These are phyloP conservation scores for Chamaecyparis obtusa DNA, from an alignment of 75 land plant genomes.

Conservation along the genomic window DNA sequence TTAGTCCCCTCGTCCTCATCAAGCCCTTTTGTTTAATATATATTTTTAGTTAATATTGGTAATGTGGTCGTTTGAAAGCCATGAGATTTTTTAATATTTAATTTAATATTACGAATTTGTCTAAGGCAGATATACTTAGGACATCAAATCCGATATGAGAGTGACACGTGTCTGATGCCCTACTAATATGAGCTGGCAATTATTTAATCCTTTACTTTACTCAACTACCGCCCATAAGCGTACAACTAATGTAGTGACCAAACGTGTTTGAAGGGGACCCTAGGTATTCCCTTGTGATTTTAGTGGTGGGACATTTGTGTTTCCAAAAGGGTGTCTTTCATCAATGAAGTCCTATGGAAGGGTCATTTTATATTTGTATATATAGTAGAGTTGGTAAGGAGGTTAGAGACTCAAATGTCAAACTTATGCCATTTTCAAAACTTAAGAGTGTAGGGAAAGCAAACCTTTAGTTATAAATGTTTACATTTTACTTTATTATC, in stretches of 20 bases:
- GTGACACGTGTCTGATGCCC: not conserved
- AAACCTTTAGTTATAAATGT: too few species aligned
- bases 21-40: not conserved
- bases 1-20: not conserved
- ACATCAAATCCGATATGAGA: not conserved
- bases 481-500: too few species aligned
- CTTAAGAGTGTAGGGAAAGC: too few species aligned
- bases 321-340: not conserved
- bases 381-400: not conserved
- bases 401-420: not conserved
- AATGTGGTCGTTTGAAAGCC: too few species aligned
- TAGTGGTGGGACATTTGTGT: not conserved
- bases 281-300: not conserved
- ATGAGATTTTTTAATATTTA: too few species aligned
- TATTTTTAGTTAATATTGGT: too few species aligned
- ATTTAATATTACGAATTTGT: too few species aligned
- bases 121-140: too few species aligned
- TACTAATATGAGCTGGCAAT: not conserved
- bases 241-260: not conserved
- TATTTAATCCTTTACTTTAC: not conserved
- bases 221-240: not conserved
- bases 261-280: not conserved
- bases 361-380: not conserved
- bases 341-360: not conserved
- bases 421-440: not conserved